These are phyloP conservation scores for Talaromyces verruculosus DNA, from an alignment of 2,329 filamentous ascomycete species.

Conservation along the genomic window DNA sequence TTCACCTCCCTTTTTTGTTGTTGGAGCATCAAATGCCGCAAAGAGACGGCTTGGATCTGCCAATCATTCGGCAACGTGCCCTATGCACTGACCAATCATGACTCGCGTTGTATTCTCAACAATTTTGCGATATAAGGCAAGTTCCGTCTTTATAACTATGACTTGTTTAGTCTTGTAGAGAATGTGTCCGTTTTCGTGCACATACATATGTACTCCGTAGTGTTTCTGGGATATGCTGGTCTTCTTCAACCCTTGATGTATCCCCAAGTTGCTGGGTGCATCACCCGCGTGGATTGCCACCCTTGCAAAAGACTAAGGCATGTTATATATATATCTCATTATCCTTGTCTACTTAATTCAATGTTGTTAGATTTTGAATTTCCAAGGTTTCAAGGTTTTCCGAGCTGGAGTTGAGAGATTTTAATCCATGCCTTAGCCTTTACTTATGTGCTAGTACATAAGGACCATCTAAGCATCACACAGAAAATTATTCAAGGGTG, in stretches of 20 bases:
- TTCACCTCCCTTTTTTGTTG: not conserved
- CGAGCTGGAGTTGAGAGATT: not conserved
- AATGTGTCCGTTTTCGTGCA: not conserved
- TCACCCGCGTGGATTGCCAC: not conserved
- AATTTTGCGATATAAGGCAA: not conserved
- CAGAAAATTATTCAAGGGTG: not conserved
- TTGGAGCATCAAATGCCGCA: not conserved
- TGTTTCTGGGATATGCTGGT: not conserved
- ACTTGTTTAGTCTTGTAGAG: not conserved
- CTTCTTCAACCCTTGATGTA: not conserved
- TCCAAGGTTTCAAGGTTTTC: not conserved
- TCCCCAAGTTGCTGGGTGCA: not conserved
- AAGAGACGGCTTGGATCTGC: slow-evolving; percentile 5
- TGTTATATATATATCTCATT: slow-evolving; percentile 9
- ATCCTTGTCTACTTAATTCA: not conserved
- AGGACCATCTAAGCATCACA: not conserved
- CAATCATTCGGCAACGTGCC: slow-evolving; percentile 23
- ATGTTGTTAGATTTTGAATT: not conserved
- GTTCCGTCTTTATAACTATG: not conserved
- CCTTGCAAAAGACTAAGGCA: slow-evolving; percentile 7
- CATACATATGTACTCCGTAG: not conserved
- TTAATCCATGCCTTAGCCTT: not conserved
- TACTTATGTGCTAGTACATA: not conserved
- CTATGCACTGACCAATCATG: slow-evolving; percentile 15
- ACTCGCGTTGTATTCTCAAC: not conserved